Conservation (phyloP, 2,329 filamentous ascomycete species). For the Colletotrichum liriopes region DNA sequence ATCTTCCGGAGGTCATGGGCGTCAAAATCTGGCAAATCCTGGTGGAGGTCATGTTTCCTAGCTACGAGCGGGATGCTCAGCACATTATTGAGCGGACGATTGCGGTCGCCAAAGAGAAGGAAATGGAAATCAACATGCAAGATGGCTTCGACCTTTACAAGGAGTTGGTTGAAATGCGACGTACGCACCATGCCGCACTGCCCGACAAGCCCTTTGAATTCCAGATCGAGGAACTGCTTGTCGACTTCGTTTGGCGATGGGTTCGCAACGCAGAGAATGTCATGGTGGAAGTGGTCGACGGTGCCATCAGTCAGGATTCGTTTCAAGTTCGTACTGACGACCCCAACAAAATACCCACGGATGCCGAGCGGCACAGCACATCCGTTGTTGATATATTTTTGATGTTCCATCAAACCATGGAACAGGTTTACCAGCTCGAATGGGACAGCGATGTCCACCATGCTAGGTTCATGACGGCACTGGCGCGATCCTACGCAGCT, state of each 20-base stretch:
- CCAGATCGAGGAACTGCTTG: slow-evolving; percentile 86
- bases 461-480: slow-evolving; percentile 95
- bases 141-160: slow-evolving; percentile 96
- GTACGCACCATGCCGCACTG: slow-evolving; percentile 83
- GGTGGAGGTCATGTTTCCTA: slow-evolving; percentile 87
- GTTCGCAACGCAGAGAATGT: slow-evolving; percentile 85
- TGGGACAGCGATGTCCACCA: slow-evolving; percentile 97
- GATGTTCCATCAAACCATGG: slow-evolving; percentile 91
- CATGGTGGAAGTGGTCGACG: slow-evolving; percentile 87
- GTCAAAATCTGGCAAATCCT: slow-evolving; percentile 77
- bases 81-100: slow-evolving; percentile 89
- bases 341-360: slow-evolving; percentile 74
- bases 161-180: slow-evolving; percentile 87
- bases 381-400: slow-evolving; percentile 95
- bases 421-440: slow-evolving; percentile 87
- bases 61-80: slow-evolving; percentile 90
- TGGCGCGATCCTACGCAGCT: slow-evolving; percentile 86
- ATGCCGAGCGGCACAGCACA: slow-evolving; percentile 91
- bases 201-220: slow-evolving; percentile 86
- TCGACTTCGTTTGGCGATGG: slow-evolving; percentile 97
- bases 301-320: slow-evolving; percentile 90
- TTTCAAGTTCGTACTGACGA: slow-evolving; percentile 83
- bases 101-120: slow-evolving; percentile 77
- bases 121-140: slow-evolving; percentile 85
- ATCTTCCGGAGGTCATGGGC: slow-evolving; percentile 90